Percentiles rank a stretch among this genome's conserved stretches.
phyloP scores from a whole-genome alignment of 805 yeast species.

The Candida succiphila region DNA sequence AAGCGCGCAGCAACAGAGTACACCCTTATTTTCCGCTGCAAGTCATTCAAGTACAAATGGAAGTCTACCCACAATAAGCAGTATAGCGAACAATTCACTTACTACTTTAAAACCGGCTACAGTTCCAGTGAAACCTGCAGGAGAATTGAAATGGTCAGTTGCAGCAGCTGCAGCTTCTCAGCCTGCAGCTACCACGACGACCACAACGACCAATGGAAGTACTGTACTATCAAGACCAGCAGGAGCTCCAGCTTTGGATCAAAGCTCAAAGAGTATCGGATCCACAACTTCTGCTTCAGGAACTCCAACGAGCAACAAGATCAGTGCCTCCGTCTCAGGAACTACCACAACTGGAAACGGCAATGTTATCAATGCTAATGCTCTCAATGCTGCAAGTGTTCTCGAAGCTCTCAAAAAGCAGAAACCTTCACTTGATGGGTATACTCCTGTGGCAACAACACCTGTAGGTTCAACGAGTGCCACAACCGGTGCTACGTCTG shows the following conservation, averaged over 20 bases:
- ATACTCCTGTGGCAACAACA: not conserved
- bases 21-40: too few relatives aligned
- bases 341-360: not conserved
- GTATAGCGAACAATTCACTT: slow-evolving; percentile 5
- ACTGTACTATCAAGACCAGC: not conserved
- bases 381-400: slow-evolving; percentile 27
- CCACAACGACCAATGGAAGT: slow-evolving; percentile 1
- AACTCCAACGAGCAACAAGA: not conserved
- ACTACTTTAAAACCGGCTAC: slow-evolving; percentile 25
- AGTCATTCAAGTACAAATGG: not conserved
- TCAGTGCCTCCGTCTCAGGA: slow-evolving; percentile 1
- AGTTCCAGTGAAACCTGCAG: slow-evolving; percentile 21
- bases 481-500: not conserved
- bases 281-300: not conserved
- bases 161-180: slow-evolving; percentile 15
- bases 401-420: slow-evolving; percentile 25
- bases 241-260: not conserved
- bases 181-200: slow-evolving; percentile 1
- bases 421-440: slow-evolving; percentile 18
- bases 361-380: slow-evolving; percentile 18
- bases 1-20: too few relatives aligned
- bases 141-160: slow-evolving; percentile 24
- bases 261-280: too few relatives aligned
- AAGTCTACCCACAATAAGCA: slow-evolving; percentile 1
- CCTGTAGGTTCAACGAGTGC: not conserved